Conservation (phyloP, 306 rosid species). For the Vigna angularis region DNA sequence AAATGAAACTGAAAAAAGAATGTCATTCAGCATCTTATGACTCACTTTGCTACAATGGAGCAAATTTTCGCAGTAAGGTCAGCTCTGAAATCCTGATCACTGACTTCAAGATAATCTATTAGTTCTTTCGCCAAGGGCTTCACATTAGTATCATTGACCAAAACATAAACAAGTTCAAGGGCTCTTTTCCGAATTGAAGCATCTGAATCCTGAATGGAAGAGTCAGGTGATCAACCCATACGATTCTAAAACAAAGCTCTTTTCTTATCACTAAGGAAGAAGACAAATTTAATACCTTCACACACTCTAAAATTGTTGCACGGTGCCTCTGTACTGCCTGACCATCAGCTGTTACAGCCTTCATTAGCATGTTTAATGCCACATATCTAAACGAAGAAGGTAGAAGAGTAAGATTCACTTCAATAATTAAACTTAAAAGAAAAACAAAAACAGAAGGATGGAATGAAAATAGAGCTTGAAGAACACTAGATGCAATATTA, state of each 20-base stretch:
- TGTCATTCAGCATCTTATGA: conserved; percentile 37
- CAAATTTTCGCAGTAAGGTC: conserved; percentile 96
- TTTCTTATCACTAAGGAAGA: conserved; percentile 14
- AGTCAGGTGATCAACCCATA: conserved; percentile 47
- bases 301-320: conserved; percentile 94
- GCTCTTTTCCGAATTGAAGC: conserved; percentile 98
- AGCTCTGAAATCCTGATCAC: conserved; percentile 87
- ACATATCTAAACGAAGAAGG: conserved; percentile 70
- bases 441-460: neutral
- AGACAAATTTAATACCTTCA: conserved; percentile 69
- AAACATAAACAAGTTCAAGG: conserved; percentile 91
- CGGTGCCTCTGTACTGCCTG: conserved; percentile 99
- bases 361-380: conserved; percentile 96
- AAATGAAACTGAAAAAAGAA: conserved; percentile 24
- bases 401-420: conserved; percentile 39
- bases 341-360: conserved; percentile 90
- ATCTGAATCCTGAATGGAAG: conserved; percentile 81
- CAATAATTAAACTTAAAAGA: neutral
- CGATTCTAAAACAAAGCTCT: conserved; percentile 38
- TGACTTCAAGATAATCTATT: conserved; percentile 85
- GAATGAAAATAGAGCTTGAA: conserved; percentile 28
- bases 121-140: conserved; percentile 91
- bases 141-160: conserved; percentile 88
- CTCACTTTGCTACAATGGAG: conserved; percentile 93
- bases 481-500: conserved; percentile 34